These are phyloP conservation scores for Yamadazyma triangularis DNA, from an alignment of 1,139 yeast species.

Conservation along the genomic window DNA sequence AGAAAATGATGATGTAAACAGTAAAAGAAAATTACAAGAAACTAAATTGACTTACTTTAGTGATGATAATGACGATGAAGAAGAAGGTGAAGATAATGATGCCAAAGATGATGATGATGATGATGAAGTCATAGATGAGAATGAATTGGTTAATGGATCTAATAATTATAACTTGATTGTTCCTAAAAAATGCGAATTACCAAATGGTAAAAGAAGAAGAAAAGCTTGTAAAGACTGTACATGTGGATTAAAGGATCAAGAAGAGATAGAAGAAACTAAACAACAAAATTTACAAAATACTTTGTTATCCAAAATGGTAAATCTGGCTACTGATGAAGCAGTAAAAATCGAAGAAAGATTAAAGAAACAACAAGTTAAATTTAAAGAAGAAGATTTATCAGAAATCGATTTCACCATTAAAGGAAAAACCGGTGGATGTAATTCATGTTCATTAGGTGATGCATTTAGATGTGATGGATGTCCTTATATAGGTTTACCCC, in stretches of 20 bases:
- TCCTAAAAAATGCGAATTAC: conserved; percentile 45
- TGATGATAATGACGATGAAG: conserved; percentile 36
- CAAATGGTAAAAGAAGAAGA: conserved; percentile 63
- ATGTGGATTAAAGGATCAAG: conserved; percentile 87
- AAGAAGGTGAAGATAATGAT: conserved; percentile 33
- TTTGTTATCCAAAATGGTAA: conserved; percentile 45
- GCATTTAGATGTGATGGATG: conserved; percentile 98
- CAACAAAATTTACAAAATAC: conserved; percentile 46
- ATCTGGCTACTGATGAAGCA: conserved; percentile 51
- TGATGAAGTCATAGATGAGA: conserved; percentile 39
- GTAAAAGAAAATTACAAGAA: conserved; percentile 42
- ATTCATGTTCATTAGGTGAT: conserved; percentile 94
- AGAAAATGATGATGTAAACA: conserved; percentile 31
- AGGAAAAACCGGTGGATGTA: conserved; percentile 95
- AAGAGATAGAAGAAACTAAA: conserved; percentile 50
- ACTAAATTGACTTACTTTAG: conserved; percentile 51
- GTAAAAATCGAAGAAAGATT: conserved; percentile 48
- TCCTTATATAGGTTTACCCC: conserved; percentile 94
- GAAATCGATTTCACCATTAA: conserved; percentile 94
- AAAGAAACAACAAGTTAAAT: conserved; percentile 44
- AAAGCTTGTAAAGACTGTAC: conserved; percentile 97
- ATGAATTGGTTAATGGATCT: conserved; percentile 31
- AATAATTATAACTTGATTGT: conserved; percentile 31
- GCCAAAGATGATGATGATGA: conserved; percentile 33
- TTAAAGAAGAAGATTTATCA: conserved; percentile 62